These are phyloP conservation scores for Pezicula rhizophila DNA, from an alignment of 2,329 filamentous ascomycete genomes.

Conservation along the genomic window DNA sequence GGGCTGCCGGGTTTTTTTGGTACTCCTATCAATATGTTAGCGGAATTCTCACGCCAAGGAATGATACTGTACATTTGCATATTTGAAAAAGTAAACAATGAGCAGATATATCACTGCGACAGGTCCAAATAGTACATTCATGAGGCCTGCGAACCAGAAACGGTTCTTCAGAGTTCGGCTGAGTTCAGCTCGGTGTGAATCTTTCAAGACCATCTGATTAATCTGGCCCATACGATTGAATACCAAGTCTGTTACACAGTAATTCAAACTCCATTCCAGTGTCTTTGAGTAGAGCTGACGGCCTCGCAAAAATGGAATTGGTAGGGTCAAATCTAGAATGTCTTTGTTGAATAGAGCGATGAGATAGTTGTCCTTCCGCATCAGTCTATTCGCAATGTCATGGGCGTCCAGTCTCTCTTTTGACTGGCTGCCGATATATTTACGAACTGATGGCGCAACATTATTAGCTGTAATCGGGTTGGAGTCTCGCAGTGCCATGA, in stretches of 20 bases:
- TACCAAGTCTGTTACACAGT: slow-evolving; percentile 87
- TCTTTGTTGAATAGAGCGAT: slow-evolving; percentile 98
- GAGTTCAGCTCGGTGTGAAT: slow-evolving; percentile 71
- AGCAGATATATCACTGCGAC: slow-evolving; percentile 83
- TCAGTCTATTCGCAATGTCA: slow-evolving; percentile 92
- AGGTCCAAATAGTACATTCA: slow-evolving; percentile 82
- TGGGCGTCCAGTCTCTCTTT: slow-evolving; percentile 94
- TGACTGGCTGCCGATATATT: slow-evolving; percentile 68
- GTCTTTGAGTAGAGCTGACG: slow-evolving; percentile 83
- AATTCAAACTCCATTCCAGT: slow-evolving; percentile 85
- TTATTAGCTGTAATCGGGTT: slow-evolving; percentile 62
- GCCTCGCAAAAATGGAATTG: slow-evolving; percentile 74
- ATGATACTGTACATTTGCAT: slow-evolving; percentile 67
- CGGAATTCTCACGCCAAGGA: not conserved
- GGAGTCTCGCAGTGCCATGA: slow-evolving; percentile 64
- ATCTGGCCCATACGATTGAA: slow-evolving; percentile 89
- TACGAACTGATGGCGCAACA: slow-evolving; percentile 51
- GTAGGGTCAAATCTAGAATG: slow-evolving; percentile 78
- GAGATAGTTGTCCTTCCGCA: slow-evolving; percentile 95
- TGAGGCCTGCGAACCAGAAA: slow-evolving; percentile 75
- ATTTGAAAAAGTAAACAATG: slow-evolving; percentile 87
- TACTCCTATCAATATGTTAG: slow-evolving; percentile 60
- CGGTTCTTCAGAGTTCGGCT: slow-evolving; percentile 72
- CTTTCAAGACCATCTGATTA: slow-evolving; percentile 76
- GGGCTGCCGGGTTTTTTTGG: slow-evolving; percentile 82